These are phyloP conservation scores for Leishmania braziliensis DNA, from an alignment of 208 protist genomes.

Conservation along the genomic window DNA sequence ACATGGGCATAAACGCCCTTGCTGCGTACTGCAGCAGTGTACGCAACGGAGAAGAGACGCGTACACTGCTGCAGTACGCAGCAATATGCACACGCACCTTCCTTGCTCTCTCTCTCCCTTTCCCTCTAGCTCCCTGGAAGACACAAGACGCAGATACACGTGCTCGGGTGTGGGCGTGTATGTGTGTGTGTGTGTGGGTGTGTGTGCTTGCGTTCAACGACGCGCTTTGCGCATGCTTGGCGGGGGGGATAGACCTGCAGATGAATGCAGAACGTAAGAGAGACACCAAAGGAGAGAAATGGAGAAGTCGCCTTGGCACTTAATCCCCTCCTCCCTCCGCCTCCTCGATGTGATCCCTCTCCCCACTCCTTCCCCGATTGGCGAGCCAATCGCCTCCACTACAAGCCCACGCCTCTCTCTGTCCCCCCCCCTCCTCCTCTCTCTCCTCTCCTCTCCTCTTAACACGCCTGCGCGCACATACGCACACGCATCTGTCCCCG, in stretches of 20 bases:
- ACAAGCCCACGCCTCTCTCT: background rate
- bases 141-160: background rate
- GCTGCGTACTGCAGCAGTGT: too few relatives aligned
- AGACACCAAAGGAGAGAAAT: background rate
- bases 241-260: background rate
- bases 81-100: background rate
- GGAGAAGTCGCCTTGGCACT: background rate
- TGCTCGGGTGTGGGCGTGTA: background rate
- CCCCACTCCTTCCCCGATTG: background rate
- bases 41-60: background rate
- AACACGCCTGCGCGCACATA: background rate
- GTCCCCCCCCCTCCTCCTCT: background rate
- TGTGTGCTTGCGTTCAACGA: background rate
- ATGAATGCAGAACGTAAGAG: background rate
- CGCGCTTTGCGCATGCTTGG: background rate
- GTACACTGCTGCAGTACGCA: background rate
- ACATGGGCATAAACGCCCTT: background rate
- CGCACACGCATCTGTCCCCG: background rate
- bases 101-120: background rate
- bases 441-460: background rate
- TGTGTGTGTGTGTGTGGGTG: background rate
- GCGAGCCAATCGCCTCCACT: background rate
- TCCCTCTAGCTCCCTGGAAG: background rate
- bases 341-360: background rate
- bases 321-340: background rate